Conservation (phyloP, 2,329 filamentous ascomycete species). For the Paecilomyces sp. region DNA sequence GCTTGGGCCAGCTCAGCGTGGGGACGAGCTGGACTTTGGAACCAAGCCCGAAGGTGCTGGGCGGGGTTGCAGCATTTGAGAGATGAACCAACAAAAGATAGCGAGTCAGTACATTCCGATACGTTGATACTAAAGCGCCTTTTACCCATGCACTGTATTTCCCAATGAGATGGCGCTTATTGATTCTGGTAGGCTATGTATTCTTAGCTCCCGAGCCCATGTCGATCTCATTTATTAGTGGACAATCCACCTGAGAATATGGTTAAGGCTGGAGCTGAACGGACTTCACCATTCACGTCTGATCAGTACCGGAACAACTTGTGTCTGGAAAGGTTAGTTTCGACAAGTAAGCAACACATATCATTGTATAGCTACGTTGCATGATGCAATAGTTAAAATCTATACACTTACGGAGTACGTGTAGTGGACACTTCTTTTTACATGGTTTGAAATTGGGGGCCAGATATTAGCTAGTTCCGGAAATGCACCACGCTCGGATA, state of each 20-base stretch:
- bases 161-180: background rate
- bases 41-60: constrained; percentile 9
- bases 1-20: background rate
- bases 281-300: background rate
- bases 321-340: background rate
- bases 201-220: background rate
- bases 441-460: background rate
- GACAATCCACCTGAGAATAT: background rate
- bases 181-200: background rate
- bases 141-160: background rate
- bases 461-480: background rate
- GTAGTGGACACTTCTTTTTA: background rate
- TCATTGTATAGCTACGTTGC: background rate
- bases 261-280: background rate
- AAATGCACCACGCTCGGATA: background rate
- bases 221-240: background rate
- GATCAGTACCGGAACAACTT: background rate
- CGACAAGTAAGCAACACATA: background rate
- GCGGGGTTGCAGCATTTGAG: background rate
- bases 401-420: background rate
- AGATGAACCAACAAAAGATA: background rate
- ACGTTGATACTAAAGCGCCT: background rate
- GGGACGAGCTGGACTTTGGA: background rate
- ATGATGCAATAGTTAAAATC: background rate
- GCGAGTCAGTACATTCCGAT: background rate